Conservation (phyloP, 2,329 filamentous ascomycete genomes). For the Calonectria ilicicola region DNA sequence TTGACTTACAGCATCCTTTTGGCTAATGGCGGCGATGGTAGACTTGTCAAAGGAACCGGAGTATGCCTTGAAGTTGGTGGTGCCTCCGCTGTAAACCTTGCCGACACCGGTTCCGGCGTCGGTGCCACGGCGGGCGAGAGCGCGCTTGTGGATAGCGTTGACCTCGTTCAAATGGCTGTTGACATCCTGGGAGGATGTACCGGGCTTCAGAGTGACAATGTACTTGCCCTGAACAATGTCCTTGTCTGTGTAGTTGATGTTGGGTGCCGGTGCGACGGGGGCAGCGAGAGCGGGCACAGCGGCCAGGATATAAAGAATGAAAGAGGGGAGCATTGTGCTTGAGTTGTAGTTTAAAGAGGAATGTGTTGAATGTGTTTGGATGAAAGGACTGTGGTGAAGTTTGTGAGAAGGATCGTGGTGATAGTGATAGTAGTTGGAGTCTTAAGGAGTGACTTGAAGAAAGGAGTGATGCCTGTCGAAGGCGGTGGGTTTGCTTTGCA, state of each 20-base stretch:
- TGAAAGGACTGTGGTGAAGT: neutral
- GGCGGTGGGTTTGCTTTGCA: slow-evolving; percentile 3
- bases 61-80: slow-evolving; percentile 54
- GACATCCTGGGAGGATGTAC: slow-evolving; percentile 45
- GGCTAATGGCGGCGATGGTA: slow-evolving; percentile 55
- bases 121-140: slow-evolving; percentile 46
- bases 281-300: slow-evolving; percentile 1
- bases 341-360: neutral
- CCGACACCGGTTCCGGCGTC: neutral
- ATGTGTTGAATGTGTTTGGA: neutral
- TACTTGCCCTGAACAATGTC: slow-evolving; percentile 54
- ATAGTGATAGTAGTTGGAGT: neutral
- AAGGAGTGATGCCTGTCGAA: slow-evolving; percentile 1
- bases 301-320: slow-evolving; percentile 33
- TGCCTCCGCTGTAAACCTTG: slow-evolving; percentile 40
- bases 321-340: slow-evolving; percentile 10
- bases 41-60: slow-evolving; percentile 55
- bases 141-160: slow-evolving; percentile 45
- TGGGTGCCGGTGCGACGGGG: slow-evolving; percentile 25
- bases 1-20: slow-evolving; percentile 52
- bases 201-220: slow-evolving; percentile 59
- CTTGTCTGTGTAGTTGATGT: slow-evolving; percentile 2
- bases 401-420: neutral
- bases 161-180: slow-evolving; percentile 51
- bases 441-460: neutral